Evolutionary conservation across 1,284 basidiomycete species (phyloP), one percentile per base, ranked within the genome.

Genomic region (Veloboletus limbatus): DNA sequence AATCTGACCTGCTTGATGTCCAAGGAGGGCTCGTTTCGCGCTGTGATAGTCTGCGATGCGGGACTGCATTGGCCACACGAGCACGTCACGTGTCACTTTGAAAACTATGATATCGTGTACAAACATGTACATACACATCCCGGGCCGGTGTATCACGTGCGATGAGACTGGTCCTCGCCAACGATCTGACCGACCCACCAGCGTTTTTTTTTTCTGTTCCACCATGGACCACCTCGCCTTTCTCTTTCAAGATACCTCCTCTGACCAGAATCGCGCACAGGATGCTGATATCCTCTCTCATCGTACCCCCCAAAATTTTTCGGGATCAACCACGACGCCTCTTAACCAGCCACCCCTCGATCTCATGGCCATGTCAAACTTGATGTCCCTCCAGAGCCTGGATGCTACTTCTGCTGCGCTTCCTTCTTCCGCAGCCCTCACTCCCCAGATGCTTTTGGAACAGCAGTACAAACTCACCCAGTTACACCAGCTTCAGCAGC

Each of bases 401-500:
- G 73, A 73, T 27, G 13, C 63, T 5, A 8, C 49, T 1, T 16
- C 50, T 6, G 11, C 60, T 0, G 13, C 49, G 0, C 38, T 52
- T 2, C 47, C 58, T 1, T 54, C 59, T n/a, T 44, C 59, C 3
- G 43, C 61, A 1, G 46, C 54, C 7, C 56, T 66, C 52, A 69
- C 64, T 2, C 67, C 71, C 1, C 74, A 77, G 49, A 62, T 68
- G 47, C 57, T 77, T 9, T 59, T 79, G 43, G 75, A 87, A 55
- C 75, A 81, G 55, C 85, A 88, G 61, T 76, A 85, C 66, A 84
- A 83, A 62, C 71, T 88, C 37, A 75, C 76, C 1, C 85, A 87
- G 62, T 68, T 90, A 3, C 85, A 88, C 47, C 84, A 88, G 59
- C 69, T 89, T 4, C 85, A 87, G 57, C 82, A 88, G 58, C 70